Evolutionary conservation across 140 eudicot genomes (phyloP).

Genomic region (Erigeron philadelphicus): DNA sequence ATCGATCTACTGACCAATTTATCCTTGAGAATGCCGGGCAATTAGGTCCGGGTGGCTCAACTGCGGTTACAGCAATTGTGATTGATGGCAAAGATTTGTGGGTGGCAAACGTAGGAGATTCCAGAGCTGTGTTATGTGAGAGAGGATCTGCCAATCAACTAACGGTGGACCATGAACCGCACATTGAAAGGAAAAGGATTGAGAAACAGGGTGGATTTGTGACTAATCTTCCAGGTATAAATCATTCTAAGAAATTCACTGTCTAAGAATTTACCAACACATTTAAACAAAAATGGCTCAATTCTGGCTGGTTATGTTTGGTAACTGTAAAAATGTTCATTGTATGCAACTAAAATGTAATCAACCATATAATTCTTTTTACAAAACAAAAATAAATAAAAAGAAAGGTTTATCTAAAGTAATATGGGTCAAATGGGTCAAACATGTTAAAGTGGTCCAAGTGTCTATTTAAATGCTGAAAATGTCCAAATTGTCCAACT

Average conservation of each 20-base stretch:
- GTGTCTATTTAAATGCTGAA: no score
- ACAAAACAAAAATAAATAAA: no score
- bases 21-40: conserved; percentile 54
- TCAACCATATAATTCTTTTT: no score
- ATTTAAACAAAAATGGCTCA: background rate
- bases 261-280: background rate
- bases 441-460: no score
- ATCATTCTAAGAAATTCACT: background rate
- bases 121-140: conserved; percentile 67
- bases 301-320: no score
- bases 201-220: conserved; percentile 85
- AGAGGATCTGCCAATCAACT: conserved; percentile 64
- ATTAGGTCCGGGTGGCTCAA: conserved; percentile 86
- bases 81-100: conserved; percentile 69
- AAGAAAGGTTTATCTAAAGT: no score
- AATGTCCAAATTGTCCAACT: no score
- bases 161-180: conserved; percentile 82
- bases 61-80: conserved; percentile 88
- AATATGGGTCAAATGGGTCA: no score
- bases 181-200: conserved; percentile 52
- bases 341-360: no score
- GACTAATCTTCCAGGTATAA: conserved; percentile 63
- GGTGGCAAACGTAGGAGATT: conserved; percentile 86
- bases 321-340: no score
- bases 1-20: conserved; percentile 52